A percentile compares a stretch with the other conserved stretches of the same genome.
These are phyloP conservation scores for Metschnikowia koreensis DNA, from an alignment of 805 yeast genomes.

Conservation along the genomic window DNA sequence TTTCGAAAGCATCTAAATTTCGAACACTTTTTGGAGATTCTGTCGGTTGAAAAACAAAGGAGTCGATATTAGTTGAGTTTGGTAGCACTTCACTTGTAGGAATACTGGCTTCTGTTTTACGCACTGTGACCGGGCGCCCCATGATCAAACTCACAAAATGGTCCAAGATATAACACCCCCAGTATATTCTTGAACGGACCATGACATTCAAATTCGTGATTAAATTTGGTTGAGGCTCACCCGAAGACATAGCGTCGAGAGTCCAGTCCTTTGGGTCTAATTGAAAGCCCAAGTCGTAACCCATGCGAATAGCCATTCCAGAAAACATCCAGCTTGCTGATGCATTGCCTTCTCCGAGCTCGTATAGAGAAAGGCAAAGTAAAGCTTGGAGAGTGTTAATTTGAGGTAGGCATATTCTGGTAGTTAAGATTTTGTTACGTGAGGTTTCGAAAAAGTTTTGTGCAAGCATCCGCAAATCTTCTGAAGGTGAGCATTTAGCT, in stretches of 20 bases:
- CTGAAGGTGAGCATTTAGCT: conserved; percentile 16
- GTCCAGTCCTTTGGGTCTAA: conserved; percentile 20
- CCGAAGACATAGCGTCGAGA: conserved; percentile 3
- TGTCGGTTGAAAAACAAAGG: conserved; percentile 13
- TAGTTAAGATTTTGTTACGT: conserved; percentile 13
- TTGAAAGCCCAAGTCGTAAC: conserved; percentile 21
- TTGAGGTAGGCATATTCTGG: conserved; percentile 16
- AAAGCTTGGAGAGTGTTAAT: conserved; percentile 19
- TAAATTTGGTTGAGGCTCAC: conserved; percentile 6
- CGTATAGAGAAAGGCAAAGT: conserved; percentile 19
- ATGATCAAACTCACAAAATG: conserved; percentile 19
- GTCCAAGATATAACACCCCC: conserved; percentile 20
- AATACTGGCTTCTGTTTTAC: conserved; percentile 19
- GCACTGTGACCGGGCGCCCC: conserved; percentile 22
- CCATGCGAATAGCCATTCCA: conserved; percentile 23
- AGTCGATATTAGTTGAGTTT: conserved; percentile 14
- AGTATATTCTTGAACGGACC: conserved; percentile 19
- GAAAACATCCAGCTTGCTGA: conserved; percentile 22
- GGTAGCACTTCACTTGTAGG: conserved; percentile 20
- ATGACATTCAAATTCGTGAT: conserved; percentile 13
- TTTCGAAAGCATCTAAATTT: conserved; percentile 17
- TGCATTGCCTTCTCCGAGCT: conserved; percentile 21
- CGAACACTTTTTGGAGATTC: conserved; percentile 5
- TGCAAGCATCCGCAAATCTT: conserved; percentile 10
- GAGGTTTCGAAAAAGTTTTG: conserved; percentile 17